Conservation (phyloP, 768 basidiomycete species). For the Exidia glandulosa region DNA sequence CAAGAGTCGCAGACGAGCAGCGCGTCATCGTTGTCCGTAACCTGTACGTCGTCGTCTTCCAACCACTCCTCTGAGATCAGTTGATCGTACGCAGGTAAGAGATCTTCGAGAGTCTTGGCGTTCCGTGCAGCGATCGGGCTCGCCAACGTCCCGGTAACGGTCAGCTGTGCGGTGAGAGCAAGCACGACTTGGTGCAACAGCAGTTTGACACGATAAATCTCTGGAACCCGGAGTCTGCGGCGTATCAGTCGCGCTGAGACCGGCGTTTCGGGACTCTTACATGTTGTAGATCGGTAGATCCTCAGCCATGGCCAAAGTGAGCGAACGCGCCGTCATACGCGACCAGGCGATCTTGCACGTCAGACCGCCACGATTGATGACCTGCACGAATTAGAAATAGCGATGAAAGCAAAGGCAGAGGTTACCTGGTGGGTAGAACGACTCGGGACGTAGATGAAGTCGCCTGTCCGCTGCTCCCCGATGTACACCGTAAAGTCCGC, state of each 20-base stretch:
- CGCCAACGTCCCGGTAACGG: background rate
- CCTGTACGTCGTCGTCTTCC: background rate
- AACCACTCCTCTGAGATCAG: background rate
- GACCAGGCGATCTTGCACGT: slow-evolving; percentile 84
- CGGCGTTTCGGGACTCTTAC: slow-evolving; percentile 25
- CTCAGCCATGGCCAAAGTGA: slow-evolving; percentile 49
- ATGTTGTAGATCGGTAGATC: slow-evolving; percentile 74
- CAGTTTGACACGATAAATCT: slow-evolving; percentile 65
- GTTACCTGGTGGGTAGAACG: slow-evolving; percentile 60
- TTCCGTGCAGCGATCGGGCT: background rate
- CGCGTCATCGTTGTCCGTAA: background rate
- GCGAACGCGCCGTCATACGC: slow-evolving; percentile 60
- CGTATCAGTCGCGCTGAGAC: background rate
- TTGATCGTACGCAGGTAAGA: background rate
- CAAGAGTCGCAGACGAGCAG: background rate
- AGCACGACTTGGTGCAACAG: slow-evolving; percentile 47
- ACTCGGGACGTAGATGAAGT: slow-evolving; percentile 72
- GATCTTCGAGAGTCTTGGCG: background rate
- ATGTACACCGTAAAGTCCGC: slow-evolving; percentile 65
- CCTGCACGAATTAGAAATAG: slow-evolving; percentile 13
- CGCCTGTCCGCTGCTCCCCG: slow-evolving; percentile 62
- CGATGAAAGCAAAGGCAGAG: background rate
- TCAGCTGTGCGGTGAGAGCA: slow-evolving; percentile 13
- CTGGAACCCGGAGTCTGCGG: slow-evolving; percentile 63
- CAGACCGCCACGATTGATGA: slow-evolving; percentile 69